Evolutionary conservation across 2,329 filamentous ascomycete genomes (phyloP), one percentile per base, ranked within the genome.

Genomic region (Colletotrichum cordylinicola): DNA sequence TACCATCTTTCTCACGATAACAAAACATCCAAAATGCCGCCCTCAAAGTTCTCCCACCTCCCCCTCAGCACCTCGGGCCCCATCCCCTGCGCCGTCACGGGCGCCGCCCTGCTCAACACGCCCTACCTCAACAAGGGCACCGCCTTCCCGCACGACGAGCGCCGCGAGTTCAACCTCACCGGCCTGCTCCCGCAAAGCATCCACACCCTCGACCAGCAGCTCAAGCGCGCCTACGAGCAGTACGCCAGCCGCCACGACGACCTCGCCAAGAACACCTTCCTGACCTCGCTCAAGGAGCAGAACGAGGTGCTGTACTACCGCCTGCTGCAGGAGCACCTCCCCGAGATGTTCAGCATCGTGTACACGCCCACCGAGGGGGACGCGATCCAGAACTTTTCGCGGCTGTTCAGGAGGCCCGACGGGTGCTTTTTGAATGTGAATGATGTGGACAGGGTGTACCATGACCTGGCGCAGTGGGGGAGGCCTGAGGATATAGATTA

Each of bases 311-410:
- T 98, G 2, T 98, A 95, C 82, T 98, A 93, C 83, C 92, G 89
- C 82, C 88, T 98, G 12, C 88, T 97, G 9, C 90, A 94, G 82
- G 91, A 94, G 6, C 93, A 98, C 80, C 85, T 98, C 24, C 93
- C 94, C 78, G 95, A 98, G 81, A 97, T 98, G 94, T 96, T 98
- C 81, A 92, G 93, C 55, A 87, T 98, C n/a, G 94, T 98, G 33
- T 98, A 98, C 81, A 98, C 96, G 0, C 96, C 96, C 0, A 98
- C 96, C 0, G 95, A 98, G 84, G 95, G 94, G 10, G 95, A 98
- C 55, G 96, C 96, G 0, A 98, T 98, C 67, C 91, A 95, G 78
- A 94, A 96, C 78, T 98, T 95, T 81, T 97, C 95, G 0, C 87
- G 93, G 0, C 83, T 97, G 0, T 98, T 98, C 80, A 87, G 96